Evolutionary conservation across 2,329 filamentous ascomycete species (phyloP), one percentile per base, ranked within the genome.

Genomic region (Ploettnerulaceae sp.): DNA sequence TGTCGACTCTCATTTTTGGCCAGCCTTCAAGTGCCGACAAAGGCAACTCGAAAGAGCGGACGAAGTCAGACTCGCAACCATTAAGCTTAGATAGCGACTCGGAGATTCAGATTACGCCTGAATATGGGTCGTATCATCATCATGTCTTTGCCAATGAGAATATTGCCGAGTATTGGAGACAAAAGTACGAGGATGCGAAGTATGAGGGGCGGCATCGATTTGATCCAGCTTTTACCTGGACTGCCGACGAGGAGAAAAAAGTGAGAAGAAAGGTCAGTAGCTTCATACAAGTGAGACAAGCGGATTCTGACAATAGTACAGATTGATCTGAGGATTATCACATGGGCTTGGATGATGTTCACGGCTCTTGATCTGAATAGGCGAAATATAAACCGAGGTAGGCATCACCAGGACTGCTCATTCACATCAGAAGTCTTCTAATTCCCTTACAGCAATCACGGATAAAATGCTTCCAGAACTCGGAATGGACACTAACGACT

Each of bases 391-490:
- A 47, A 47, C 24, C 28, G 45, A 41, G 43, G 43, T 46, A 11
- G 9, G 18, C 22, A 5, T 15, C 14, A 15, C 18, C 4, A 20
- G 12, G 9, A 9, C 3, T 20, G 11, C 12, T 12, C 17, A 7
- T 7, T 17, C 9, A 11, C 12, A 15, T n/a, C 18, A 32, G n/a
- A n/a, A n/a, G n/a, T n/a, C n/a, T n/a, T n/a, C 29, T 26, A 20
- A 38, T 22, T 8, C 7, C 11, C 22, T 17, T 7, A 3, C 26
- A 47, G 46, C 46, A 5, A 48, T 48, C 22, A 48, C 46, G 12
- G 47, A 50, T 24, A 46, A 43, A 15, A 41, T 84, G 67, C 66
- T 84, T 2, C 66, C 62, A 52, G 81, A 79, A 33, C 59, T 72
- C 8, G 55, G 60, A 2, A 49, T 72, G 48, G 66, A 62, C 12